Evolutionary conservation across 148 eudicot genomes (phyloP).

Genomic region (Silene conica): DNA sequence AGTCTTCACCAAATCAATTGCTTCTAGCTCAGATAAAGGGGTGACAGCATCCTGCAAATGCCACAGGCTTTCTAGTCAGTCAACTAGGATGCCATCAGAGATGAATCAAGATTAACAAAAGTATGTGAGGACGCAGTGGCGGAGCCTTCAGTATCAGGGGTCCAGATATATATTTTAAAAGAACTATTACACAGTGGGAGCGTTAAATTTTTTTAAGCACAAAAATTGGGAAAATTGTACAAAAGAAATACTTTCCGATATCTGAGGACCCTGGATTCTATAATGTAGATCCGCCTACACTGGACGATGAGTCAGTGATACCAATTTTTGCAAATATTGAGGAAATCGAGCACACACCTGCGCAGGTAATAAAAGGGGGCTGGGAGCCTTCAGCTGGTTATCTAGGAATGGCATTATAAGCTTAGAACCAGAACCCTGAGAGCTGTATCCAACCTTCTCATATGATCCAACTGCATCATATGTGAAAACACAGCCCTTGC

Average conservation of each 20-base stretch:
- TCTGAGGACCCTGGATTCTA: no score
- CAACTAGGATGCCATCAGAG: slow-evolving; percentile 5
- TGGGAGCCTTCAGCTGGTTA: slow-evolving; percentile 96
- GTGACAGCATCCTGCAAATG: slow-evolving; percentile 72
- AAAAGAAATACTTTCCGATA: no score
- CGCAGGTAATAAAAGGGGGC: slow-evolving; percentile 84
- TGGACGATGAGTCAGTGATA: no score
- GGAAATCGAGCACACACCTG: slow-evolving; percentile 37
- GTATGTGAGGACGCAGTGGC: no score
- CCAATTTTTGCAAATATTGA: no score
- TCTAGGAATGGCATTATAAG: slow-evolving; percentile 94
- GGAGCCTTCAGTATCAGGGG: no score
- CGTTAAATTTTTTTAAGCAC: no score
- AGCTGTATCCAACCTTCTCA: slow-evolving; percentile 92
- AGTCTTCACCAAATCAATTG: slow-evolving; percentile 91
- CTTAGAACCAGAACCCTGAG: slow-evolving; percentile 93
- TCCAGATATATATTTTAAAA: no score
- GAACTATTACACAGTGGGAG: no score
- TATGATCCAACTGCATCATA: slow-evolving; percentile 99
- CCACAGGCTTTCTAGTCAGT: slow-evolving; percentile 11
- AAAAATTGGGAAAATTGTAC: no score
- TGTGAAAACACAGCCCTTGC: slow-evolving; percentile 94
- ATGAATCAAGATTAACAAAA: background rate
- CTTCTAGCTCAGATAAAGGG: slow-evolving; percentile 84
- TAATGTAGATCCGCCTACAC: no score